These are phyloP conservation scores for Corynascus novoguineensis DNA, from an alignment of 495 filamentous ascomycete species.

Conservation along the genomic window DNA sequence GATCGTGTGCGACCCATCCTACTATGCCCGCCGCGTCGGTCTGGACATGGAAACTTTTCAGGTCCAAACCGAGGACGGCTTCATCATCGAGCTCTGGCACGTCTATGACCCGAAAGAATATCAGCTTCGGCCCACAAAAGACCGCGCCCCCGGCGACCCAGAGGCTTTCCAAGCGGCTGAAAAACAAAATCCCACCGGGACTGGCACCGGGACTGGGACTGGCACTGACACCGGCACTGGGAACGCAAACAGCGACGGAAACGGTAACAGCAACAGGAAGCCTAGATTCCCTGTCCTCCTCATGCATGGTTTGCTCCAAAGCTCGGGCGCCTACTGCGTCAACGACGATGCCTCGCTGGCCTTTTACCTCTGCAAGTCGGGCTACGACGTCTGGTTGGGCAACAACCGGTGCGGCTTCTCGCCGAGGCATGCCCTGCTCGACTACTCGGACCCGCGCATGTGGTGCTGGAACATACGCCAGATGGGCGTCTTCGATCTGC, in stretches of 20 bases:
- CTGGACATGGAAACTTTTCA: conserved; percentile 78
- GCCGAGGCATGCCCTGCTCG: conserved; percentile 67
- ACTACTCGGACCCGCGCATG: conserved; percentile 78
- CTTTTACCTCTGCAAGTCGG: conserved; percentile 84
- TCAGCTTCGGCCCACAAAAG: conserved; percentile 35
- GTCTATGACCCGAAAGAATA: conserved; percentile 81
- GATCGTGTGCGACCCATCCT: conserved; percentile 69
- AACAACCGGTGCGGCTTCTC: conserved; percentile 88
- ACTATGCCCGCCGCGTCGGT: conserved; percentile 85
- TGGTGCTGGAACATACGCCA: conserved; percentile 97
- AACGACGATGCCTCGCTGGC: conserved; percentile 89
- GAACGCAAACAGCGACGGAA: conserved; percentile 18
- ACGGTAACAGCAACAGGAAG: conserved; percentile 39
- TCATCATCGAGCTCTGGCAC: conserved; percentile 83
- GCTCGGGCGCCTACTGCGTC: conserved; percentile 78
- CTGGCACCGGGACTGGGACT: too few species aligned
- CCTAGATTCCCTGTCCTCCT: conserved; percentile 82
- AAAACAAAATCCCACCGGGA: conserved; percentile 2
- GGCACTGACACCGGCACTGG: too few species aligned
- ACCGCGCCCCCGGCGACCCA: conserved; percentile 38
- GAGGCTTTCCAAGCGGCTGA: conserved; percentile 33
- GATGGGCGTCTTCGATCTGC: conserved; percentile 87
- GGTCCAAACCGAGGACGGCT: conserved; percentile 93
- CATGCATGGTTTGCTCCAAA: conserved; percentile 85
- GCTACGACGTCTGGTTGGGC: conserved; percentile 96